phyloP scores from a whole-genome alignment of 1,284 basidiomycete genomes.

The Puccinia coronata region DNA sequence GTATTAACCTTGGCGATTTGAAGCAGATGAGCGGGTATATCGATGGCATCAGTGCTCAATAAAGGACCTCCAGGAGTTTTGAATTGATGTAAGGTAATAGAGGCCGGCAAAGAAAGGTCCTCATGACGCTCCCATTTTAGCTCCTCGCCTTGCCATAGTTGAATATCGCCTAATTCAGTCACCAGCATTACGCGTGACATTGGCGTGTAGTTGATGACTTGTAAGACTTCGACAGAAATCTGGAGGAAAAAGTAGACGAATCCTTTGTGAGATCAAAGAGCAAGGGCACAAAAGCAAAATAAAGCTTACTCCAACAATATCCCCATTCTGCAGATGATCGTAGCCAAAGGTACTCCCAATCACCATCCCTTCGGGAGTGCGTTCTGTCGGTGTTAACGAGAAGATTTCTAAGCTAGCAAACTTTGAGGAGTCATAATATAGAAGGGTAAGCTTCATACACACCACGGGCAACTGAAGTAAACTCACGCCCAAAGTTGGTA shows the following conservation, averaged over 20 bases:
- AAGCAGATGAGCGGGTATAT: constrained; percentile 19
- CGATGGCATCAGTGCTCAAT: constrained; percentile 5
- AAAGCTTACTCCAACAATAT: constrained; percentile 29
- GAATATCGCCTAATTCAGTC: constrained; percentile 39
- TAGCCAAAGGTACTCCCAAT: constrained; percentile 39
- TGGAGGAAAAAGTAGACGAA: constrained; percentile 1
- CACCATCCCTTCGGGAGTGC: constrained; percentile 39
- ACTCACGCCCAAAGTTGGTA: constrained; percentile 29
- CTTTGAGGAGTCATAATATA: neutral
- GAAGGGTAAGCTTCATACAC: neutral
- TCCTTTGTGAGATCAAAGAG: neutral
- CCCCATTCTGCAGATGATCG: constrained; percentile 29
- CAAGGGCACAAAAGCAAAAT: neutral
- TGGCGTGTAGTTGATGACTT: constrained; percentile 31
- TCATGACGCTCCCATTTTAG: constrained; percentile 49
- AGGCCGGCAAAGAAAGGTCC: constrained; percentile 35
- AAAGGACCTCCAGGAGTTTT: constrained; percentile 24
- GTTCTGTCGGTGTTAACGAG: constrained; percentile 40
- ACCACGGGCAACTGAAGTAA: neutral
- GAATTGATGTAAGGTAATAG: constrained; percentile 30
- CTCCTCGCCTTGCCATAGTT: constrained; percentile 46
- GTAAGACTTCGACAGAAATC: constrained; percentile 48
- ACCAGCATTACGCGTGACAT: constrained; percentile 37
- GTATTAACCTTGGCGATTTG: neutral
- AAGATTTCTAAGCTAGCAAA: constrained; percentile 43